A percentile compares a stretch with the other conserved stretches of the same genome.
Evolutionary conservation across 106 monocot species (phyloP).

Genomic region (Dendrobium nobile): DNA sequence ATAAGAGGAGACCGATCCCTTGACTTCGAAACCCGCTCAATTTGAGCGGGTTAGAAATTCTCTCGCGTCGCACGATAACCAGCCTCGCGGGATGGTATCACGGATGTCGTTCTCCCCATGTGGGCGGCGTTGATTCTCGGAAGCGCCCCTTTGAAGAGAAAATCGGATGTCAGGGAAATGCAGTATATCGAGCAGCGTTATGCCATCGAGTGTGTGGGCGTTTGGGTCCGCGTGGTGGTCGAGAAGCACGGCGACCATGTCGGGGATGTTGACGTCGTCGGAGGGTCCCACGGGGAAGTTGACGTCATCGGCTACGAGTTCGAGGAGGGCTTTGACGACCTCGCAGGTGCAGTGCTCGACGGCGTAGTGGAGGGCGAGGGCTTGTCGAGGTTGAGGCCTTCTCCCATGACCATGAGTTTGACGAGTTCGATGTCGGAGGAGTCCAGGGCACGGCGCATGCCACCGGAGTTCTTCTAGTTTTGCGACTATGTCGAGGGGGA

Average conservation of each 20-base stretch:
- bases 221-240: constrained; percentile 97
- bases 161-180: constrained; percentile 76
- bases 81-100: no score
- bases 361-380: constrained; percentile 90
- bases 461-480: constrained; percentile 78
- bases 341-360: constrained; percentile 86
- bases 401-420: constrained; percentile 92
- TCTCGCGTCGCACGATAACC: no score
- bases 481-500: constrained; percentile 79
- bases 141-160: constrained; percentile 83
- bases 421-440: constrained; percentile 95
- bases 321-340: constrained; percentile 85
- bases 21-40: no score
- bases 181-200: constrained; percentile 81
- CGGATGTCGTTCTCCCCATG: no score
- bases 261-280: constrained; percentile 26
- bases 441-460: constrained; percentile 91
- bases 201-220: constrained; percentile 61
- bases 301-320: constrained; percentile 88
- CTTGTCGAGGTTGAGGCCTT: constrained; percentile 90
- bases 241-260: constrained; percentile 92
- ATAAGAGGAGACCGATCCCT: no score
- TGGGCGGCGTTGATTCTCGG: constrained; percentile 26
- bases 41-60: no score
- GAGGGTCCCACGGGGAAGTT: constrained; percentile 75